Percentiles rank a stretch among this genome's conserved stretches.
Evolutionary conservation across 1,284 basidiomycete species (phyloP).

Genomic region (Cutaneotrichosporon sp.): DNA sequence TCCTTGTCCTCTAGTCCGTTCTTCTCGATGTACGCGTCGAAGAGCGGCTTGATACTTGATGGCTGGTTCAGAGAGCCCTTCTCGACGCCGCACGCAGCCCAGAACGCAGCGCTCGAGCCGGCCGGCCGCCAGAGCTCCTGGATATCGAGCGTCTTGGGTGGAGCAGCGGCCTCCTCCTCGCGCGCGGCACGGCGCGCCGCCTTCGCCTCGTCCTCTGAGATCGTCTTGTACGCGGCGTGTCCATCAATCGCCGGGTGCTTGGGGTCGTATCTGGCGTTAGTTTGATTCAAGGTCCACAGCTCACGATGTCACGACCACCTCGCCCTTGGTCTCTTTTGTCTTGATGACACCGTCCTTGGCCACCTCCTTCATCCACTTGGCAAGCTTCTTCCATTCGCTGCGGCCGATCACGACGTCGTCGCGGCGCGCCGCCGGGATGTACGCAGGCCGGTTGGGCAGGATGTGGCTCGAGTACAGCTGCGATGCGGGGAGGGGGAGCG

Average conservation of each 20-base stretch:
- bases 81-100: slow-evolving; percentile 61
- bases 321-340: slow-evolving; percentile 70
- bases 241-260: slow-evolving; percentile 61
- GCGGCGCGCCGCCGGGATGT: slow-evolving; percentile 64
- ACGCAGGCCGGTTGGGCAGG: slow-evolving; percentile 70
- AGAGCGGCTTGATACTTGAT: slow-evolving; percentile 55
- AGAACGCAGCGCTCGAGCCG: slow-evolving; percentile 60
- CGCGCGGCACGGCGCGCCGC: slow-evolving; percentile 50
- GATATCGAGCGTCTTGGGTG: slow-evolving; percentile 53
- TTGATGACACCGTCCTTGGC: slow-evolving; percentile 71
- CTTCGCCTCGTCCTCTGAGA: slow-evolving; percentile 61
- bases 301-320: slow-evolving; percentile 40
- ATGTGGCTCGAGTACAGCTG: slow-evolving; percentile 73
- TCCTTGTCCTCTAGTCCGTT: slow-evolving; percentile 65
- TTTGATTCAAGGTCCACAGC: slow-evolving; percentile 4
- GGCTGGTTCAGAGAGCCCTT: slow-evolving; percentile 34
- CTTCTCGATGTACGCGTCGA: slow-evolving; percentile 64
- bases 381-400: slow-evolving; percentile 69
- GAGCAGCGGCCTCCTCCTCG: slow-evolving; percentile 55
- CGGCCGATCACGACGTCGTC: slow-evolving; percentile 56
- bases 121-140: slow-evolving; percentile 74
- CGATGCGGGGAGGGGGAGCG: slow-evolving; percentile 73
- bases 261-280: slow-evolving; percentile 59
- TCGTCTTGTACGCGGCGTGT: slow-evolving; percentile 61
- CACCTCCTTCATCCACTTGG: slow-evolving; percentile 69